phyloP scores from a whole-genome alignment of 805 yeast genomes.

The Candida jianshihensis region DNA sequence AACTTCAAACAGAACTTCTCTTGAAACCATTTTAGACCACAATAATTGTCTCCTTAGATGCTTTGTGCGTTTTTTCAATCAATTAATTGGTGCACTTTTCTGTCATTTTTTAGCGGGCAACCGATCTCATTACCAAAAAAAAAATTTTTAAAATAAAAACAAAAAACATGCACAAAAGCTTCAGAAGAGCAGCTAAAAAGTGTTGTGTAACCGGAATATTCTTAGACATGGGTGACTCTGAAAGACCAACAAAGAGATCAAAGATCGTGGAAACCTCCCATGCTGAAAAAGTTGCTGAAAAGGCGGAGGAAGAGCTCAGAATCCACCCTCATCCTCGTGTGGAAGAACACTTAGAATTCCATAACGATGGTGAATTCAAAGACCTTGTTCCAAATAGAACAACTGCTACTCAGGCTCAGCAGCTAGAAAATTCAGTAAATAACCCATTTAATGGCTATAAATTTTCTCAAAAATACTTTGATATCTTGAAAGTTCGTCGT shows the following conservation, averaged over 20 bases:
- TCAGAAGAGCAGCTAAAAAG: not conserved
- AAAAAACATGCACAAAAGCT: not conserved
- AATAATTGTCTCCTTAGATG: too few relatives aligned
- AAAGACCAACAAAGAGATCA: conserved; percentile 43
- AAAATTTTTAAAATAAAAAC: not conserved
- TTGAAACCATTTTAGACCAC: conserved; percentile 17
- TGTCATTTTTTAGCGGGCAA: not conserved
- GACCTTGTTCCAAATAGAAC: conserved; percentile 54
- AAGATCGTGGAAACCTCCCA: conserved; percentile 42
- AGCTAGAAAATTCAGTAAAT: conserved; percentile 45
- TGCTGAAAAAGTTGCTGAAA: conserved; percentile 62
- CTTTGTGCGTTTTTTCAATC: too few relatives aligned
- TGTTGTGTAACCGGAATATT: not conserved
- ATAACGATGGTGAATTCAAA: conserved; percentile 61
- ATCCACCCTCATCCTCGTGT: conserved; percentile 40
- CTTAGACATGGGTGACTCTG: conserved; percentile 15
- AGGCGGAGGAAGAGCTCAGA: conserved; percentile 48
- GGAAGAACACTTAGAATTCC: conserved; percentile 36
- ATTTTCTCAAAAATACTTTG: conserved; percentile 62
- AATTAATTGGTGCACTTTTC: too few relatives aligned
- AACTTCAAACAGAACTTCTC: conserved; percentile 14
- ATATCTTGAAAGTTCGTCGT: conserved; percentile 71
- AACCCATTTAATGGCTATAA: conserved; percentile 78
- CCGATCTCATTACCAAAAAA: conserved; percentile 1
- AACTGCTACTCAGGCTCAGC: conserved; percentile 54